Conservation (phyloP, 306 rosid species). For the Prunus dulcis region DNA sequence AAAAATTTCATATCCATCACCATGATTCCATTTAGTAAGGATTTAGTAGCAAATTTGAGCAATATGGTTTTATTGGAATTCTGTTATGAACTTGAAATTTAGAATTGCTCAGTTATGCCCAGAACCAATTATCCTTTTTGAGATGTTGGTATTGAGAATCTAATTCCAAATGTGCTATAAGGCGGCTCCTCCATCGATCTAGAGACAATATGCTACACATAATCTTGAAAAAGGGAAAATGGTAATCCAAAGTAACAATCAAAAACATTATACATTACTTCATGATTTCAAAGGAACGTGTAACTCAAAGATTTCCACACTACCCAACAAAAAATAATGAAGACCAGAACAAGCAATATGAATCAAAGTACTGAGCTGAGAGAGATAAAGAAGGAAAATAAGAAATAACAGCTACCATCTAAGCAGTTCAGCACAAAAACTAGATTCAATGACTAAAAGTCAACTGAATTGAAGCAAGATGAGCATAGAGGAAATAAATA, state of each 20-base stretch:
- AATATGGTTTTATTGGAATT: not conserved
- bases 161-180: no score
- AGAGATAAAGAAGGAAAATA: not conserved
- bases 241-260: not conserved
- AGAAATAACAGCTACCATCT: not conserved
- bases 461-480: not conserved
- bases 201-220: not conserved
- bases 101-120: not conserved
- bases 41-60: not conserved
- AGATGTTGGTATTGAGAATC: not conserved
- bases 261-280: not conserved
- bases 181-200: not conserved
- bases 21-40: not conserved
- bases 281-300: not conserved
- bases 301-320: not conserved
- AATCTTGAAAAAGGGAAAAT: not conserved
- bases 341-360: not conserved
- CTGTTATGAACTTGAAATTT: not conserved
- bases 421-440: not conserved
- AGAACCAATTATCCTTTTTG: not conserved
- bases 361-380: not conserved
- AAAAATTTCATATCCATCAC: not conserved
- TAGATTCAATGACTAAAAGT: not conserved
- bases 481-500: no score
- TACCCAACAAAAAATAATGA: not conserved